phyloP scores from a whole-genome alignment of 768 basidiomycete genomes.

The Leccinellum luteum region DNA sequence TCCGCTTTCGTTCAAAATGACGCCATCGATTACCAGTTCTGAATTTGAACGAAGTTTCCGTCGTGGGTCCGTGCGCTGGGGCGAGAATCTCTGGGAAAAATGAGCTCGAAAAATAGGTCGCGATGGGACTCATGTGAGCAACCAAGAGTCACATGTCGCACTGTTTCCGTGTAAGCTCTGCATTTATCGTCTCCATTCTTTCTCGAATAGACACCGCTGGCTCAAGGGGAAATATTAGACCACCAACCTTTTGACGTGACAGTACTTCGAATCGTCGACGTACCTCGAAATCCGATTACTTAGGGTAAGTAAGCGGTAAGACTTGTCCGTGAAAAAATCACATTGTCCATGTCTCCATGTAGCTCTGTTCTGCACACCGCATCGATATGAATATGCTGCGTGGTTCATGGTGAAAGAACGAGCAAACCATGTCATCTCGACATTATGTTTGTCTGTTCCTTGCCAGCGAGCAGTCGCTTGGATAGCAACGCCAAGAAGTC shows the following conservation, averaged over 20 bases:
- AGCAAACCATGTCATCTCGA: background rate
- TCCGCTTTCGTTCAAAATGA: background rate
- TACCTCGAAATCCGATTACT: background rate
- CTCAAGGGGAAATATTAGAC: background rate
- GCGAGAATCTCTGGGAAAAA: background rate
- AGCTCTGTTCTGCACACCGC: too few species aligned
- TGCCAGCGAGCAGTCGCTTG: background rate
- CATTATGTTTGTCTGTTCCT: background rate
- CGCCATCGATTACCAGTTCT: background rate
- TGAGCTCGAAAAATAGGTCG: background rate
- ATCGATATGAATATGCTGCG: too few species aligned
- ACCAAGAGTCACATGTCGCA: background rate
- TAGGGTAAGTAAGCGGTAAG: too few species aligned
- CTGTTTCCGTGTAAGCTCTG: conserved; percentile 6
- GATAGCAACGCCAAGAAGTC: background rate
- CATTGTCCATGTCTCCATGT: too few species aligned
- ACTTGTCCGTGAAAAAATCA: background rate
- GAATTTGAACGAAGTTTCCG: conserved; percentile 4
- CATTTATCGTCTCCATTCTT: conserved; percentile 1
- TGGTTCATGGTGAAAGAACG: background rate
- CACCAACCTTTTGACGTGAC: background rate
- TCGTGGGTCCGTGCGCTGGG: too few species aligned
- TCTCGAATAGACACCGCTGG: background rate
- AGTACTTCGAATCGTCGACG: too few species aligned
- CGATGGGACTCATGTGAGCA: background rate